Percentiles rank a stretch among this genome's conserved stretches.
Conservation (phyloP, 2,329 filamentous ascomycete genomes). For the Aspergillus terreus region DNA sequence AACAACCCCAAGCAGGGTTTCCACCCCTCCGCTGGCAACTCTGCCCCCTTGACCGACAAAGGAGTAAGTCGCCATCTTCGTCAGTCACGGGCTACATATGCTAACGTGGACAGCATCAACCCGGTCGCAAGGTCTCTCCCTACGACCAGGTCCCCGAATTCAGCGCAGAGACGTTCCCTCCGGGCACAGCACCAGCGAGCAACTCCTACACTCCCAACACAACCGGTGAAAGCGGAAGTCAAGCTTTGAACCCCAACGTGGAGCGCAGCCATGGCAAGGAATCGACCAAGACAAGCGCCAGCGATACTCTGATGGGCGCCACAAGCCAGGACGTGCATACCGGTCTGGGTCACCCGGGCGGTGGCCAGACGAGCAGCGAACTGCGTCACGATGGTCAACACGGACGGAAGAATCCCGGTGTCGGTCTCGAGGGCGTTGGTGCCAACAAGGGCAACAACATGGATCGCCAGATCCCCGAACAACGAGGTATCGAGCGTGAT, state of each 20-base stretch:
- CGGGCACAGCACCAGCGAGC: constrained; percentile 59
- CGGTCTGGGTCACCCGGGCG: constrained; percentile 51
- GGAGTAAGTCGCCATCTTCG: not conserved
- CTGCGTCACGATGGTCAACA: constrained; percentile 44
- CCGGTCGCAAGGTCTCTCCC: constrained; percentile 56
- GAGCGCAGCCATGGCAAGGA: constrained; percentile 41
- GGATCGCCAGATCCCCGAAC: constrained; percentile 21
- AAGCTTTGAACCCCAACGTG: constrained; percentile 39
- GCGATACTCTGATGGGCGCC: constrained; percentile 48
- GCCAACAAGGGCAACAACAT: constrained; percentile 20
- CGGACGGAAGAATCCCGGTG: constrained; percentile 38
- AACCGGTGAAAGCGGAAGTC: constrained; percentile 30
- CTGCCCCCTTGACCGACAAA: not conserved
- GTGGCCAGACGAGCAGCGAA: constrained; percentile 49
- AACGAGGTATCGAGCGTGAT: constrained; percentile 28
- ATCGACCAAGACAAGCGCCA: constrained; percentile 39
- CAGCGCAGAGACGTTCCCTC: constrained; percentile 55
- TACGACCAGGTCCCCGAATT: constrained; percentile 60
- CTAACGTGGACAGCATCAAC: constrained; percentile 53
- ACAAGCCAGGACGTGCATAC: constrained; percentile 53
- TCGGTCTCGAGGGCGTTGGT: constrained; percentile 45
- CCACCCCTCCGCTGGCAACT: constrained; percentile 1
- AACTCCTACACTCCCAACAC: constrained; percentile 48
- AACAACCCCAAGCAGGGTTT: constrained; percentile 10
- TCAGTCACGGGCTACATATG: not conserved